Base-by-base conservation (phyloP, 1,284 basidiomycete species). In the Cryptococcus sp. region DNA sequence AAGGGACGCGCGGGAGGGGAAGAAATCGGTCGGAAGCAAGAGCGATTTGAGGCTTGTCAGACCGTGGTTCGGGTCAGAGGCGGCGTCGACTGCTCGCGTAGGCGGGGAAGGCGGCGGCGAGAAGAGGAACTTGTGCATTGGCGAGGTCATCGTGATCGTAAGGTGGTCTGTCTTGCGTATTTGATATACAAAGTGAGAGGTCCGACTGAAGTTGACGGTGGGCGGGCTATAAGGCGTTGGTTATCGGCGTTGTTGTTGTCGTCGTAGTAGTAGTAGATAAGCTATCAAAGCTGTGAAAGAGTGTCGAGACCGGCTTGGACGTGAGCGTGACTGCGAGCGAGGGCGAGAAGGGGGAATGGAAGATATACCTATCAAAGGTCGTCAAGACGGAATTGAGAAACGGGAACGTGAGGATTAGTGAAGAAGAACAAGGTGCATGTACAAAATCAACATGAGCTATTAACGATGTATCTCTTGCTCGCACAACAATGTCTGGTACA, bases 61-160 rank as follows among this genome's bases (percentile, higher is more conserved):
- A 11, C 60, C 55, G 17, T 54, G 48, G n/a, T 59, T 60, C 17
- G 60, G 56, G 35, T 61, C 51, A 1, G 39, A 22, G 25, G 25
- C 25, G 10, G 48, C 49, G 56, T 50, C 54, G 17, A 47, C 30
- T 6, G 63, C 45, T 2, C 58, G 54, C 27, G 50, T 46, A 47
- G 71, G 66, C 0, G 77, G 73, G 0, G 75, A 77, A 5, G 71
- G 56, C 7, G 77, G 71, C 22, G 77, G 76, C 4, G 77, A 79
- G 67, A 77, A 77, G 35, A 78, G 70, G 60, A 66, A 74, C 30
- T 62, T 64, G 67, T 77, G 74, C 50, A 79, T 68, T 8, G 75
- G 72, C 4, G 75, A 77, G 2, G 71, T 60, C 77, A 78, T 78
- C 11, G 47, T 66, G 58, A 35, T 51, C 13, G 30, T 30, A 13